Base-by-base conservation (phyloP, 345 rosid genomes). In the Acer campestre region DNA sequence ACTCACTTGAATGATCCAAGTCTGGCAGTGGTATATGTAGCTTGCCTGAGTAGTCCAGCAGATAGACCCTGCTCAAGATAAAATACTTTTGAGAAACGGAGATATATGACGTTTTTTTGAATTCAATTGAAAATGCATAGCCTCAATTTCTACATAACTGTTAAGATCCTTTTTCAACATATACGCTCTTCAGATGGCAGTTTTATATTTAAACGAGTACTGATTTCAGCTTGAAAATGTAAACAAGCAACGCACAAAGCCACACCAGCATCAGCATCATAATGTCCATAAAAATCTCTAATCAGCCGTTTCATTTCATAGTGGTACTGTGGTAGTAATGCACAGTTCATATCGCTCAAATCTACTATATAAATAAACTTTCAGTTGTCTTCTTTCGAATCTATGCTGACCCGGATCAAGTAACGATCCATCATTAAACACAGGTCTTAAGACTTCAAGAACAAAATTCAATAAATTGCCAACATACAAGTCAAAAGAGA, bases 11-110 rank as follows among this genome's bases (percentile, higher is more conserved):
- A 96, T 70, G 99, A 85, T 78, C 99, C 99, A 77, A 96, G 97
- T 42, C 99, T 92, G 14, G 99, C 99, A 27, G 99, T 96, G 65
- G 99, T 92, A 80, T 91, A 96, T 49, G 99, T 96, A 75, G 98
- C 99, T 88, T 96, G 99, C 85, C 99, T 92, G 44, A 96, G 86
- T 58, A 96, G 82, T 78, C 99, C 99, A 74, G 99, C 99, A 40
- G 95, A 87, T 18, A 96, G 84, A 18, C 99, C 99, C 99, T 94
- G 86, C 58, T n/a, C 81, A 61, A 67, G 77, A 74, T 9, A 61
- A 13, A 7, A 27, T 2, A 70, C 46, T 9, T 74, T 10, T 70
- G 61, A 76, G 48, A 29, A 72, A 56, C 71, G 55, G 71, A 55
- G 0, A 53, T 59, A 75, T 7, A 62, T 44, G 77, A 73, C 78